phyloP scores from a whole-genome alignment of 768 basidiomycete genomes.

The Gloeophyllum trabeum region DNA sequence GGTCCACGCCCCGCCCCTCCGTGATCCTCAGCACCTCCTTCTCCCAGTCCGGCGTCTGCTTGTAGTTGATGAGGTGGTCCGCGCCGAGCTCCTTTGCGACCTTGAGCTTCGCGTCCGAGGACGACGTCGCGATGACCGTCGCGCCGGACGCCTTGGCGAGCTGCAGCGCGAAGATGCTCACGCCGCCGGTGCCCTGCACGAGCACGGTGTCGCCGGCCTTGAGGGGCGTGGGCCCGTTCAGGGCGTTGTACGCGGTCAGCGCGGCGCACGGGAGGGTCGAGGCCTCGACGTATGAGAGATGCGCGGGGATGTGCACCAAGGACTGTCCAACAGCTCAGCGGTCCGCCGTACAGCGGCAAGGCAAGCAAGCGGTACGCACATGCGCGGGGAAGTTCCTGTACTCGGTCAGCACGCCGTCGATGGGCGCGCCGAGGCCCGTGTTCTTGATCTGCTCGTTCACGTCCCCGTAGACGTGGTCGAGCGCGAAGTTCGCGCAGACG shows the following conservation, averaged over 20 bases:
- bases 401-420: conserved; percentile 9
- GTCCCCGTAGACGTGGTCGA: background rate
- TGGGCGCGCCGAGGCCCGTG: background rate
- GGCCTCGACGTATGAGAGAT: conserved; percentile 52
- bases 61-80: conserved; percentile 52
- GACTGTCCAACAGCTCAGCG: too few species aligned
- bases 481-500: conserved; percentile 25
- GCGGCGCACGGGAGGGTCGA: conserved; percentile 55
- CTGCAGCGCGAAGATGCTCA: conserved; percentile 49
- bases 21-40: conserved; percentile 32
- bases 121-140: conserved; percentile 55
- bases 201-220: conserved; percentile 51
- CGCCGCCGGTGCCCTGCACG: conserved; percentile 44
- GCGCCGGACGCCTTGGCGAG: conserved; percentile 54
- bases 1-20: conserved; percentile 19
- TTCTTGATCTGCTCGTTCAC: background rate
- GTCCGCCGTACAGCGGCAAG: too few species aligned
- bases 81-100: conserved; percentile 39
- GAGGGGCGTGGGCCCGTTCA: conserved; percentile 35
- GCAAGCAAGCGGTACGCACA: conserved; percentile 4
- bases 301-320: conserved; percentile 39
- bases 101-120: conserved; percentile 51
- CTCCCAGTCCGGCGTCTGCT: conserved; percentile 45
- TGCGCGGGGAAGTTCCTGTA: conserved; percentile 15
- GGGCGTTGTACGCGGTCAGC: conserved; percentile 52